Base-by-base conservation (phyloP, 495 filamentous ascomycete genomes). In the Friedmanniomyces endolithicus region DNA sequence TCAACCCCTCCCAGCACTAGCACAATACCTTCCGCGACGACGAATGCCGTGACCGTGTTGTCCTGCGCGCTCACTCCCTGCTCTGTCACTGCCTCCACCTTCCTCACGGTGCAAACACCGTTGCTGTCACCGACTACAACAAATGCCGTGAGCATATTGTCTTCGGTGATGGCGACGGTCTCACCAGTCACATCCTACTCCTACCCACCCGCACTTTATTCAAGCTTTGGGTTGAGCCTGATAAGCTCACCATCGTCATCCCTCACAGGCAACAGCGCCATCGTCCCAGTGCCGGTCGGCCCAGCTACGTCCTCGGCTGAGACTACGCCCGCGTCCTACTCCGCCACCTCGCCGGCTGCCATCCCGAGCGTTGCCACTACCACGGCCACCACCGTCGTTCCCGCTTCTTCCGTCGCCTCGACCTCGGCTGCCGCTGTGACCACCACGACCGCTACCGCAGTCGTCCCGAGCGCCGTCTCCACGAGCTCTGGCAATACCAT, bases 401-500 rank as follows among this genome's bases (percentile, higher is more conserved):
- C 48, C 19, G 35, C 27, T 33, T 22, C 31, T 6, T 22, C 24
- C 48, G 24, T n/a, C 11, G 37, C 6, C 6, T n/a, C 37, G 14
- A 52, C 1, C 20, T 11, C 54, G 14, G 35, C 27, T 35, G n/a
- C 23, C 20, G 33, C 37, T 16, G 37, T 4, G 27, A 22, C 49
- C 22, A n/a, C 24, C 34, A n/a, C 23, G 29, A 39, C 37, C 27
- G 31, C 55, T 11, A 57, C 27, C 27, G 27, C 27, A 4, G 27
- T 31, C 55, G 11, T 34, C 43, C 24, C 47, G 47, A 24, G 27
- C 27, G 44, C 35, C 11, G 44, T 39, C 40, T 41, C 16, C 29
- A 49, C 37, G 9, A 57, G 48, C 48, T 43, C 48, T 17, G 34
- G 48, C 24, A 52, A 20, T 19, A 57, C 55, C 17, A 33, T 52